A percentile compares a stretch with the other conserved stretches of the same genome.
Conservation (phyloP, 768 basidiomycete species). For the Infundibulicybe gibba region DNA sequence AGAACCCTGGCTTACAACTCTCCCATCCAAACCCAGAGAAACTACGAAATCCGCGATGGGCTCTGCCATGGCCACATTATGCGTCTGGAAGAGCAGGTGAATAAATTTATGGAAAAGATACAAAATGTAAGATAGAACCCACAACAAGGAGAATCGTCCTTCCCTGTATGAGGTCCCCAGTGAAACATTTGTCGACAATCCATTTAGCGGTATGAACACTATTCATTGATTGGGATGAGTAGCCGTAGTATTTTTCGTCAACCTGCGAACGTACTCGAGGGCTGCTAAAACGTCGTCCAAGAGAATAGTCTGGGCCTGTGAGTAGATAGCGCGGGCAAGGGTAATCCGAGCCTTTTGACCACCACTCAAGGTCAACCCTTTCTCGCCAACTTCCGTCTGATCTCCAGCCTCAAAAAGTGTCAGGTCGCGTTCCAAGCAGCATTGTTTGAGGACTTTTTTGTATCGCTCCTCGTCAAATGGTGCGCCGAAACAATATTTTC, state of each 20-base stretch:
- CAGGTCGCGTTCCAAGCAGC: constrained; percentile 71
- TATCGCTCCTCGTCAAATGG: constrained; percentile 77
- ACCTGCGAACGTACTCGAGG: constrained; percentile 40
- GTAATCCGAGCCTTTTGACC: constrained; percentile 50
- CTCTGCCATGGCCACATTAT: constrained; percentile 48
- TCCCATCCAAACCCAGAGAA: constrained; percentile 51
- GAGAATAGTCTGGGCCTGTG: constrained; percentile 55
- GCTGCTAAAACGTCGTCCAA: constrained; percentile 74
- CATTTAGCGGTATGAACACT: constrained; percentile 76
- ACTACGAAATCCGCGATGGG: constrained; percentile 57
- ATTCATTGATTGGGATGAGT: constrained; percentile 2
- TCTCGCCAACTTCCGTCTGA: constrained; percentile 68
- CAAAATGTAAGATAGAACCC: constrained; percentile 10
- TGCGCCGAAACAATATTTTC: constrained; percentile 85
- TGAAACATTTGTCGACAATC: constrained; percentile 75
- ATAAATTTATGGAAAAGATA: neutral
- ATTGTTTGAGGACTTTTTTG: constrained; percentile 70
- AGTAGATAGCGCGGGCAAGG: constrained; percentile 43
- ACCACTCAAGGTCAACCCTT: constrained; percentile 57
- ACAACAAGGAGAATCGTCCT: constrained; percentile 84
- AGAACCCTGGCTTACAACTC: constrained; percentile 43
- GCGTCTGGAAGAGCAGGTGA: constrained; percentile 26
- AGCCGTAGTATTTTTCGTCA: neutral
- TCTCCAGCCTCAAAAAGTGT: constrained; percentile 68
- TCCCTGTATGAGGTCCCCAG: constrained; percentile 72